Evolutionary conservation across 2,329 filamentous ascomycete species (phyloP).

Genomic region (Colletotrichum gloeosporioides): DNA sequence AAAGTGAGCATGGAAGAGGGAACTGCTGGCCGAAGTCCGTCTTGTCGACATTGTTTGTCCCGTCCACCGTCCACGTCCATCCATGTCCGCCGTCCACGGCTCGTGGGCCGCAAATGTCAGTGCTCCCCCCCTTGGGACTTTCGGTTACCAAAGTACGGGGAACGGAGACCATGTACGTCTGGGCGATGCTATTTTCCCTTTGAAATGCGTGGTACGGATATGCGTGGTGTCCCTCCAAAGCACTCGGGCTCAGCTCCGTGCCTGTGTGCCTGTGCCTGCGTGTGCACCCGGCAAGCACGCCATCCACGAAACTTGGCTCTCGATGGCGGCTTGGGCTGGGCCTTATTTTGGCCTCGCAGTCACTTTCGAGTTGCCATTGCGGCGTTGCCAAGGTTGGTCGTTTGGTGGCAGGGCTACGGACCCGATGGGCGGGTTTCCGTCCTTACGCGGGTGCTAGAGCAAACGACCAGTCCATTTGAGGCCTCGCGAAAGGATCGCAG

Average conservation of each 20-base stretch:
- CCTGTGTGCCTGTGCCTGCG: background rate
- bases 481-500: background rate
- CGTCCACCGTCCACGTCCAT: background rate
- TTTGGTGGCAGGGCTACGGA: background rate
- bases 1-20: background rate
- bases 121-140: background rate
- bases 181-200: background rate
- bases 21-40: slow-evolving; percentile 2
- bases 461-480: background rate
- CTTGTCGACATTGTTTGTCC: background rate
- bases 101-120: background rate
- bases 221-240: background rate
- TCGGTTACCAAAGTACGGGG: background rate
- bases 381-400: background rate
- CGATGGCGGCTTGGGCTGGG: background rate
- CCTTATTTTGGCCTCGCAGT: background rate
- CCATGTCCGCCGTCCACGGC: background rate
- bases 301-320: slow-evolving; percentile 7
- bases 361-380: background rate
- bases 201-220: background rate
- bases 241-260: background rate
- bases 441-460: background rate
- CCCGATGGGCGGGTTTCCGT: background rate
- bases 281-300: slow-evolving; percentile 3
- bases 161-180: background rate